Conservation (phyloP, 1,139 yeast genomes). For the Dujonia santamariae region DNA sequence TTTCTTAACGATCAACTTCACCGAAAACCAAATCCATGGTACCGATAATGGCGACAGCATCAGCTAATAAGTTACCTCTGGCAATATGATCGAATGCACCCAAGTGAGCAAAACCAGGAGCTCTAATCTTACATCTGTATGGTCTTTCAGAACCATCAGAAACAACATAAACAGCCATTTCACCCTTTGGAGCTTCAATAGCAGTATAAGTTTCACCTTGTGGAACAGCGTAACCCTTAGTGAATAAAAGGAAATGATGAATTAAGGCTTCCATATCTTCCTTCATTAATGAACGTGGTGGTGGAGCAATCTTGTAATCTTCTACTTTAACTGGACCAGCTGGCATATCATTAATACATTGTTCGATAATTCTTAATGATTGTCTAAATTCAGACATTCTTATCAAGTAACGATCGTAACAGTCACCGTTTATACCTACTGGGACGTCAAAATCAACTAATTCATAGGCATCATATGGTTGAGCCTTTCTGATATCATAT, state of each 20-base stretch:
- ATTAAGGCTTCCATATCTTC: constrained; percentile 92
- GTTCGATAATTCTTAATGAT: constrained; percentile 83
- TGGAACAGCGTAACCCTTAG: constrained; percentile 88
- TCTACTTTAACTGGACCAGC: constrained; percentile 91
- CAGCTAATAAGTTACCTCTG: constrained; percentile 85
- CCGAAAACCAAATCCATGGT: constrained; percentile 95
- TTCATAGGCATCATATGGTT: constrained; percentile 89
- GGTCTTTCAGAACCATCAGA: constrained; percentile 91
- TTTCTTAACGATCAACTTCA: constrained; percentile 77
- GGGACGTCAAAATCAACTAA: constrained; percentile 83
- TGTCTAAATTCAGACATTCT: constrained; percentile 94
- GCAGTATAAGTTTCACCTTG: constrained; percentile 91
- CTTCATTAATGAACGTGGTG: constrained; percentile 80
- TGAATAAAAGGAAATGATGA: constrained; percentile 83
- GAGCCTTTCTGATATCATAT: constrained; percentile 80
- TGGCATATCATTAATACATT: constrained; percentile 89
- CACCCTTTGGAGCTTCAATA: constrained; percentile 95
- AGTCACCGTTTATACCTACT: constrained; percentile 85
- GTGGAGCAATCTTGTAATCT: constrained; percentile 83
- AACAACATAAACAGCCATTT: constrained; percentile 88
- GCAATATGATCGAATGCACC: constrained; percentile 86
- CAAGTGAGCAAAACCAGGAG: constrained; percentile 89
- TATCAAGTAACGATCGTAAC: constrained; percentile 83
- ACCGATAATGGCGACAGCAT: constrained; percentile 92
- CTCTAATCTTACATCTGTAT: constrained; percentile 88